Base-by-base conservation (phyloP, 768 basidiomycete genomes). In the Termitomyces eurrhizus region DNA sequence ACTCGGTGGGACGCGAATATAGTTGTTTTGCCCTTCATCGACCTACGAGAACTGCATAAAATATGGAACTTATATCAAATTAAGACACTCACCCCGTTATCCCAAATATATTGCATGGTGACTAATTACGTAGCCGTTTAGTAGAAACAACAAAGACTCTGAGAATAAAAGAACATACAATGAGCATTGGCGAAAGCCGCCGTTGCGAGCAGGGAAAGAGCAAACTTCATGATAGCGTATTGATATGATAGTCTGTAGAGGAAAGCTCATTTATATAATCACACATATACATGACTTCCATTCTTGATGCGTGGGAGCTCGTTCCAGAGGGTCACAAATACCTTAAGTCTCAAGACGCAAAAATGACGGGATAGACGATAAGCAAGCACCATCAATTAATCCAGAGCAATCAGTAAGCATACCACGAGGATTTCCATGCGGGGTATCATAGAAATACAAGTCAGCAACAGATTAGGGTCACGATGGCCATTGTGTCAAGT, bases 31-130 rank as follows among this genome's bases (percentile, higher is more conserved):
- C 1, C 82, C 82, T 63, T 80, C 66, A 64, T 83, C 82, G 24
- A 68, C 75, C 79, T 80, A 35, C 21, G 61, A 16, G 46, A 33
- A n/a, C 35, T 16, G 21, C 13, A 51, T 62, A 13, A 29, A 26
- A 41, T 21, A 8, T 26, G 24, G 26, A 46, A 12, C 11, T n/a
- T 7, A 18, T 33, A 16, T 58, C 12, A 12, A 24, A 32, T 26
- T 0, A 35, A 12, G 21, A 29, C 14, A 65, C 67, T 57, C 63
- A 79, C 80, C 57, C 80, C 81, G 62, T 81, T 78, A 60, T 73
- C 66, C 80, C 80, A 83, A 57, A 82, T 72, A 64, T 80, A 83
- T 63, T 83, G 81, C 77, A 82, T 71, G 14, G 81, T 82, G 67
- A 81, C 78, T 80, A 48, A 4, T 56, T 24, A 9, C 26, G 48